Evolutionary conservation across 2,329 filamentous ascomycete genomes (phyloP).

Genomic region (Ophiocordyceps unilateralis): DNA sequence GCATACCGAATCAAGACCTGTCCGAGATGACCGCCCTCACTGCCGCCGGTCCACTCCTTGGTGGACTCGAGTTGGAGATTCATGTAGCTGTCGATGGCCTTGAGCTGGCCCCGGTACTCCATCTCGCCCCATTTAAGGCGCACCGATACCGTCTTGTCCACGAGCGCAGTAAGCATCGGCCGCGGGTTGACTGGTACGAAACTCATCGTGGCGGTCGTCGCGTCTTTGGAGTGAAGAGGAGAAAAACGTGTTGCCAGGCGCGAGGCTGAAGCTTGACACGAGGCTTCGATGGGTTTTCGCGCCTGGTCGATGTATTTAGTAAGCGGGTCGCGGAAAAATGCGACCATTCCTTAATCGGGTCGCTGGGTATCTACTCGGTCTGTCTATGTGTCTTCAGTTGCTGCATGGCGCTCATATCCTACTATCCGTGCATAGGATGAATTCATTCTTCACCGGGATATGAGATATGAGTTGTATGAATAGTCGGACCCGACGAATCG

Average conservation of each 20-base stretch:
- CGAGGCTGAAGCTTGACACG: neutral
- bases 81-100: slow-evolving; percentile 97
- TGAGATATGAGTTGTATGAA: too few relatives aligned
- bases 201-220: slow-evolving; percentile 14
- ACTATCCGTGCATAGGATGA: too few relatives aligned
- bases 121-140: slow-evolving; percentile 96
- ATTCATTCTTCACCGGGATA: too few relatives aligned
- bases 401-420: too few relatives aligned
- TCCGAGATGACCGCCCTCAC: slow-evolving; percentile 69
- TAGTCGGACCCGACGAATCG: too few relatives aligned
- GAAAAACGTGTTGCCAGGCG: neutral
- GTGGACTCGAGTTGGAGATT: slow-evolving; percentile 86
- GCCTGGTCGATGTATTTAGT: neutral
- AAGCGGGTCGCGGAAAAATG: neutral
- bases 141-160: slow-evolving; percentile 81
- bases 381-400: too few relatives aligned
- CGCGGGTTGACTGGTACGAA: slow-evolving; percentile 94
- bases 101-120: slow-evolving; percentile 87
- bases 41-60: slow-evolving; percentile 81
- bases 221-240: neutral
- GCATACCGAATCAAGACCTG: slow-evolving; percentile 78
- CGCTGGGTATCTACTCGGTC: too few relatives aligned
- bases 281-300: neutral
- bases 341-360: too few relatives aligned
- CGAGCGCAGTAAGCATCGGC: slow-evolving; percentile 84